Percentiles rank a stretch among this genome's conserved stretches.
These are phyloP conservation scores for Tolypocladium amazonense DNA, from an alignment of 2,329 filamentous ascomycete genomes.

Conservation along the genomic window DNA sequence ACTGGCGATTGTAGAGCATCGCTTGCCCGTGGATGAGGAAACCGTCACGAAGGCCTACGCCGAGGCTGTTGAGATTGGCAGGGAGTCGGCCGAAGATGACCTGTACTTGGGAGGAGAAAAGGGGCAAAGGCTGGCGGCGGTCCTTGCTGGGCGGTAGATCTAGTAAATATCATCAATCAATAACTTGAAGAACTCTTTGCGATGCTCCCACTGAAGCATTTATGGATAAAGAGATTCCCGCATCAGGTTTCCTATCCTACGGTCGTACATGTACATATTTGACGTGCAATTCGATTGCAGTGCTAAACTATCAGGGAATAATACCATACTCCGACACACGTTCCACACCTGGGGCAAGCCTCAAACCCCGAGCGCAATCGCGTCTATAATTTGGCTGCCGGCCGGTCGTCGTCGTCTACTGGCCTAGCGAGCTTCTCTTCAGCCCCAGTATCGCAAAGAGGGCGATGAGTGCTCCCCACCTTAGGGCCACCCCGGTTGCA, in stretches of 20 bases:
- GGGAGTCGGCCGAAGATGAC: conserved; percentile 48
- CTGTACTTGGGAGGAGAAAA: conserved; percentile 49
- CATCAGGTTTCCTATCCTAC: background rate
- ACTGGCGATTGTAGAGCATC: conserved; percentile 69
- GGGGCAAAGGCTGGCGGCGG: conserved; percentile 39
- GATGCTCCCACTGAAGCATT: background rate
- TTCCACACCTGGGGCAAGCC: background rate
- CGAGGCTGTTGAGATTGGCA: conserved; percentile 65
- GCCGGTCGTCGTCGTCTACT: conserved; percentile 10
- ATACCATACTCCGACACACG: background rate
- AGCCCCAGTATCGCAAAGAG: conserved; percentile 24
- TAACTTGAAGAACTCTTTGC: background rate
- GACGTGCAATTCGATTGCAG: background rate
- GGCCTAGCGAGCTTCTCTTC: conserved; percentile 22
- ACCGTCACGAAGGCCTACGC: conserved; percentile 76
- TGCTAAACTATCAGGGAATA: background rate
- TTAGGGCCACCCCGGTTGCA: conserved; percentile 36
- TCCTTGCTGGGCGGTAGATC: conserved; percentile 15
- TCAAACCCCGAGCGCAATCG: background rate
- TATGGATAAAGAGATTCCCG: background rate
- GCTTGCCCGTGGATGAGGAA: conserved; percentile 80
- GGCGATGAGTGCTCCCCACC: conserved; percentile 36
- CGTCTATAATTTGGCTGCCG: background rate
- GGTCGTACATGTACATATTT: background rate
- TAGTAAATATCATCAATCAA: background rate